Evolutionary conservation across 2,329 filamentous ascomycete genomes (phyloP), one percentile per base, ranked within the genome.

Genomic region (Aspergillus sp.): DNA sequence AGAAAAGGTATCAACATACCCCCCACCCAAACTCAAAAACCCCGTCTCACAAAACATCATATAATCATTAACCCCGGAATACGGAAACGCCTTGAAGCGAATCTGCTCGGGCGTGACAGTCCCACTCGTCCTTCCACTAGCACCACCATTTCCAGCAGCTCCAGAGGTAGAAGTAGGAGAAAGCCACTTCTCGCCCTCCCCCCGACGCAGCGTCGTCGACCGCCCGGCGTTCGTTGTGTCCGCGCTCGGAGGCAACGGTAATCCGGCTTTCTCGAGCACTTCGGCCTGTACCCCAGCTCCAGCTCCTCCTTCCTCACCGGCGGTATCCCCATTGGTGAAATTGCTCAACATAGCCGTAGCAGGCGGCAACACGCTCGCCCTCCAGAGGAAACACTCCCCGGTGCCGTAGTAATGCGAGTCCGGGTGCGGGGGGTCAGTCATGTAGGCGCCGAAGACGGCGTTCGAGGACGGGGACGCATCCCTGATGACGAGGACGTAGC

Each of bases 21-120:
- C 91, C 58, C 92, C 94, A 10, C 95, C 95, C 19, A 98, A 84
- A 70, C 90, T 95, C 47, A 99, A 77, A 73, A 90, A 98, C 23
- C 88, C 86, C 3, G 86, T 82, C 77, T 98, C 92, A 77, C 94
- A 98, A 70, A 96, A 90, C 67, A 98, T 95, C 81, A 94, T 92
- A 74, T 96, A 99, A 76, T 98, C 95, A 75, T 99, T 98, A 42
- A 96, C 86, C 5, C 95, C 95, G 59, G 90, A 96, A 72, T 97
- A 98, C 0, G 94, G 93, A 70, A 98, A 99, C 0, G 94, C 94
- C 78, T 96, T 97, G 84, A 99, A 99, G 19, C 95, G 88, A 67
- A 98, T 91, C 25, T 87, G 84, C 63, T 94, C 90, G 4, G 87
- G 85, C 3, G 87, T 86, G 25, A 82, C 84, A 1, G 84, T 77